Evolutionary conservation across 805 yeast genomes (phyloP).

Genomic region (Maudiozyma barnettii): DNA sequence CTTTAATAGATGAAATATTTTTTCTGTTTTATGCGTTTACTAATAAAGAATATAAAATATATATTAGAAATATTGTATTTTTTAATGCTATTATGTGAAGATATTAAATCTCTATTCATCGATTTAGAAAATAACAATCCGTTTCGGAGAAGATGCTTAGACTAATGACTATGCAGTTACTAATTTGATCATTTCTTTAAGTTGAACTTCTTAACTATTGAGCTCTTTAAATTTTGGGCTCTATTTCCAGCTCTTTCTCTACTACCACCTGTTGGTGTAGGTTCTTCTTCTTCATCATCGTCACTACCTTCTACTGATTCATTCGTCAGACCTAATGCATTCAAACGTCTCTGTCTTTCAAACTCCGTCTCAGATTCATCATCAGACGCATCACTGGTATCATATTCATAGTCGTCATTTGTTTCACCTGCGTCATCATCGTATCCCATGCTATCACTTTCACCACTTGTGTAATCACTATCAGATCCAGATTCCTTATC

Average conservation of each 20-base stretch:
- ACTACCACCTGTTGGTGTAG: neutral
- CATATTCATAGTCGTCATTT: slow-evolving; percentile 8
- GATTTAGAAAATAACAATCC: neutral
- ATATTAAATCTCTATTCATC: neutral
- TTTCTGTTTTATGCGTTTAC: neutral
- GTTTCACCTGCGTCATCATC: slow-evolving; percentile 18
- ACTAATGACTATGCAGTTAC: neutral
- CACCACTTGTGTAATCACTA: slow-evolving; percentile 9
- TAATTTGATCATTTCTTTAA: neutral
- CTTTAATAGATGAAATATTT: neutral
- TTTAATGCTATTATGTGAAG: neutral
- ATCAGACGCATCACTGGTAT: slow-evolving; percentile 13
- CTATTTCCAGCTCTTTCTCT: slow-evolving; percentile 6
- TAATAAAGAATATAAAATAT: neutral
- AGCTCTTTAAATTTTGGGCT: slow-evolving; percentile 10
- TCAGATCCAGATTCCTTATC: slow-evolving; percentile 1
- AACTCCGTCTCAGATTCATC: slow-evolving; percentile 50
- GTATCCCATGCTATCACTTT: slow-evolving; percentile 16
- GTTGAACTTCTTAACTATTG: slow-evolving; percentile 11
- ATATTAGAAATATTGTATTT: neutral
- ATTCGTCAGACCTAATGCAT: slow-evolving; percentile 40
- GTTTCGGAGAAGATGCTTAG: neutral
- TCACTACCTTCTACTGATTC: slow-evolving; percentile 34
- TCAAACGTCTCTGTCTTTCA: slow-evolving; percentile 53
- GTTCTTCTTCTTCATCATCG: slow-evolving; percentile 39